Percentiles rank a stretch among this genome's conserved stretches.
phyloP scores from a whole-genome alignment of 2,329 filamentous ascomycete genomes.

The Helicocarpus griseus region DNA sequence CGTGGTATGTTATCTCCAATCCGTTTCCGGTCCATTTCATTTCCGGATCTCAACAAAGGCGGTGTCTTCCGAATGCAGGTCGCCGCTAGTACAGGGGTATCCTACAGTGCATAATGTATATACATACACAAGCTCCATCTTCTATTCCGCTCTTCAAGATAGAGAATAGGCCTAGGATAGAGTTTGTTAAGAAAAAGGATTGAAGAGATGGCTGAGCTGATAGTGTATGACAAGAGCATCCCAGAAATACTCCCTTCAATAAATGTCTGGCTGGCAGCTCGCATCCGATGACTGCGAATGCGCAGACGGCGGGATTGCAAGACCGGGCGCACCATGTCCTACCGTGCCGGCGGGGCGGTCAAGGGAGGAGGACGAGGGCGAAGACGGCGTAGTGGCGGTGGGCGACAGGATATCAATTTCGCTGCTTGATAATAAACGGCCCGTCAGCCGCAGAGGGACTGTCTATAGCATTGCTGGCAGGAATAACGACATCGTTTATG shows the following conservation, averaged over 20 bases:
- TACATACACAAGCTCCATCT: no score
- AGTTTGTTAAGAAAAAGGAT: no score
- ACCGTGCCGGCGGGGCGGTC: background rate
- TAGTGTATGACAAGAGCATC: background rate
- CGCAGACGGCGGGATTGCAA: background rate
- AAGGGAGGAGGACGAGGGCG: background rate
- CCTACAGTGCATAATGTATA: background rate
- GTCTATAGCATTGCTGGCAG: background rate
- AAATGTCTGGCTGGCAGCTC: background rate
- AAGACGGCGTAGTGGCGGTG: background rate
- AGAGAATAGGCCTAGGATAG: background rate
- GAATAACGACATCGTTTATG: background rate
- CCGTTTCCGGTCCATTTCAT: background rate
- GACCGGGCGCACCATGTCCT: background rate
- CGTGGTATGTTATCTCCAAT: conserved; percentile 1
- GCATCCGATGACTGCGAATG: background rate
- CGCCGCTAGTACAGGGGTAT: background rate
- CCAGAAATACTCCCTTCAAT: background rate
- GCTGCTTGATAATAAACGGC: background rate
- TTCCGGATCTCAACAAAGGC: background rate
- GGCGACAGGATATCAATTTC: background rate
- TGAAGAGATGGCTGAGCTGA: background rate
- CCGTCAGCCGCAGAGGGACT: background rate
- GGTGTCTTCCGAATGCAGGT: background rate
- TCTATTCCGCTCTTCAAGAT: background rate